These are phyloP conservation scores for Xylariaceae sp. DNA, from an alignment of 2,329 filamentous ascomycete genomes.

Conservation along the genomic window DNA sequence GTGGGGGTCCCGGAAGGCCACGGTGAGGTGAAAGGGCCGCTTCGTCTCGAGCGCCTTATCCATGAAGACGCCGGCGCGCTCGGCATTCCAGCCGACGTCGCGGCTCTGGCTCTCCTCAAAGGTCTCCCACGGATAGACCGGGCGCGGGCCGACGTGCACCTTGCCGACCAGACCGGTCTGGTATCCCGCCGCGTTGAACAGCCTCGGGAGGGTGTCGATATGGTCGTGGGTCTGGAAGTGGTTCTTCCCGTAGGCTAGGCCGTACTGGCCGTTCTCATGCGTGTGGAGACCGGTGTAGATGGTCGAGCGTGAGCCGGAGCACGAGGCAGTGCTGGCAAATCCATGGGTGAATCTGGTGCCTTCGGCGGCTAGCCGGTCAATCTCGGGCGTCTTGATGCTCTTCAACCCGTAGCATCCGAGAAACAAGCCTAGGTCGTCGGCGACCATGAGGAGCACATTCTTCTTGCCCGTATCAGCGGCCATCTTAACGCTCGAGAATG, in stretches of 20 bases:
- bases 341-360: background rate
- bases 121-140: background rate
- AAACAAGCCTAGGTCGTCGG: background rate
- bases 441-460: background rate
- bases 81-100: background rate
- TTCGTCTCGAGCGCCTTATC: background rate
- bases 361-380: background rate
- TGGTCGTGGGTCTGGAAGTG: background rate
- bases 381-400: background rate
- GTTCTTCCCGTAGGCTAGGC: background rate
- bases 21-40: background rate
- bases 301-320: background rate
- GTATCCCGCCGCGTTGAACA: constrained; percentile 1
- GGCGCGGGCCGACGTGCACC: background rate
- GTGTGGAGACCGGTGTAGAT: constrained; percentile 1
- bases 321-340: background rate
- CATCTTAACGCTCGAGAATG: too few relatives aligned
- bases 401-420: background rate
- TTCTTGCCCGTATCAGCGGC: too few relatives aligned
- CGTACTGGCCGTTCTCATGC: background rate
- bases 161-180: background rate
- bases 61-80: background rate
- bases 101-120: background rate
- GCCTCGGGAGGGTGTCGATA: background rate
- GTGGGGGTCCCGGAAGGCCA: background rate